Evolutionary conservation across 225 moss, liverwort and hornwort genomes (phyloP).

Genomic region (Physcomitrellopsis africana): DNA sequence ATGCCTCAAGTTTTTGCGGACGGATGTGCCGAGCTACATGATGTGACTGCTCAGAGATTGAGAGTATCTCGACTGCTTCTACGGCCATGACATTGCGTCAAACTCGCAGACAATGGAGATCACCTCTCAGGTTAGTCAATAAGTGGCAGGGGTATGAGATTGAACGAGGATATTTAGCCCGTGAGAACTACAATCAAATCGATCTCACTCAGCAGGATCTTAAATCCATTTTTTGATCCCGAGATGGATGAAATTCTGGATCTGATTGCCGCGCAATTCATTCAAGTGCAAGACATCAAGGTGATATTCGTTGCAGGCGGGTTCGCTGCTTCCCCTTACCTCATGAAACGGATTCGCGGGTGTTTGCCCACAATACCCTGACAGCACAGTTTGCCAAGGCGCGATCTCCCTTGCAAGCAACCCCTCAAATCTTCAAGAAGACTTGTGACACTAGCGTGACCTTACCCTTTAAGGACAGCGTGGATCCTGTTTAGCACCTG

Average conservation of each 20-base stretch:
- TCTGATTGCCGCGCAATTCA: constrained; percentile 44
- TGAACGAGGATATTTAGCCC: background rate
- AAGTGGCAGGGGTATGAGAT: constrained; percentile 53
- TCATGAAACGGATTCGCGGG: constrained; percentile 49
- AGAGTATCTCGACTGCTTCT: constrained; percentile 54
- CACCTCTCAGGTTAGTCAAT: constrained; percentile 27
- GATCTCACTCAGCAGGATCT: constrained; percentile 45
- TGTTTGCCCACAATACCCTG: constrained; percentile 53
- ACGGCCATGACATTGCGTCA: constrained; percentile 39
- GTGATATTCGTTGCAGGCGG: constrained; percentile 74
- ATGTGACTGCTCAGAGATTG: constrained; percentile 46
- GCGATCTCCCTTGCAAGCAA: constrained; percentile 47
- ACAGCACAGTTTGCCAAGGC: constrained; percentile 62
- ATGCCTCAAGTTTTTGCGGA: constrained; percentile 46
- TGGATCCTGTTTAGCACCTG: constrained; percentile 24
- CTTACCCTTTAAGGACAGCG: background rate
- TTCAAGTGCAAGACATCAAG: constrained; percentile 44
- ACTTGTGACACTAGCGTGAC: constrained; percentile 52
- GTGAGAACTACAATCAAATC: constrained; percentile 40
- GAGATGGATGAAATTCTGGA: constrained; percentile 51
- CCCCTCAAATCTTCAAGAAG: constrained; percentile 46
- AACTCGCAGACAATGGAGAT: constrained; percentile 32
- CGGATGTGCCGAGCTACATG: constrained; percentile 21
- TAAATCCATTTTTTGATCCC: constrained; percentile 60
- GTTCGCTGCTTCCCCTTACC: constrained; percentile 51